phyloP scores from a whole-genome alignment of 176 grass and related monocot genomes.

The sorghum (Sorghum bicolor) region Sorghum_bicolor_NCBIv3 NC_012872.2:7165501-7166000 shows the following conservation, averaged over 20 bases:
- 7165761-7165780: neutral
- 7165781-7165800: neutral
- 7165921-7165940: neutral
- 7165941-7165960: neutral
- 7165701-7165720: neutral
- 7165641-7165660: neutral
- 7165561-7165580: neutral
- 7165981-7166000: neutral
- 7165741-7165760: neutral
- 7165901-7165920: neutral
- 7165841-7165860: neutral
- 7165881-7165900: neutral
- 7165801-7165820: neutral
- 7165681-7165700: neutral
- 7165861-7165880: neutral
- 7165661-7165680: neutral
- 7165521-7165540: neutral
- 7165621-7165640: neutral
- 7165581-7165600: neutral
- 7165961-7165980: neutral
- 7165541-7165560: neutral
- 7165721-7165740: neutral
- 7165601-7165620: neutral
- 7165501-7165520: neutral
- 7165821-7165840: neutral